A percentile compares a stretch with the other conserved stretches of the same genome.
These are phyloP conservation scores for Boletus bicolor DNA, from an alignment of 768 basidiomycete species.

Conservation along the genomic window DNA sequence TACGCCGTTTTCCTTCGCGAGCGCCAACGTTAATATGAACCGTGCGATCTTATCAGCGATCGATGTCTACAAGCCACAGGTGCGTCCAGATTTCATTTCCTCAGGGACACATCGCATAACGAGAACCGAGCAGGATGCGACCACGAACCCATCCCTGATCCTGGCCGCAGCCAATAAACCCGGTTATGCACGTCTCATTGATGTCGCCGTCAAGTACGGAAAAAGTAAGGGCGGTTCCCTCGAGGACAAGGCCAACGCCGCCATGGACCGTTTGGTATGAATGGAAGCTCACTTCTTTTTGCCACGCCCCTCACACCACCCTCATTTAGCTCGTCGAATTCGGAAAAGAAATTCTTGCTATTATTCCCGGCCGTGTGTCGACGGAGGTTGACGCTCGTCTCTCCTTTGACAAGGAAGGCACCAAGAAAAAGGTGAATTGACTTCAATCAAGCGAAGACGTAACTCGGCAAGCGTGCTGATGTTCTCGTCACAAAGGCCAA, in stretches of 20 bases:
- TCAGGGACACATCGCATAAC: conserved; percentile 5
- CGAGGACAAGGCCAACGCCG: conserved; percentile 72
- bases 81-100: conserved; percentile 29
- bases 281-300: conserved; percentile 12
- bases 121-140: conserved; percentile 69
- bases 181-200: conserved; percentile 78
- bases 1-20: conserved; percentile 1
- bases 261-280: conserved; percentile 85
- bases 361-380: conserved; percentile 98
- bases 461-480: conserved; percentile 17
- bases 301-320: conserved; percentile 13
- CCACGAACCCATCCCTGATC: conserved; percentile 96
- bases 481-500: conserved; percentile 48
- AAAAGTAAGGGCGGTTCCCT: conserved; percentile 79
- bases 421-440: conserved; percentile 73
- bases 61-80: conserved; percentile 94
- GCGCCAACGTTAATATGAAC: conserved; percentile 26
- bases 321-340: conserved; percentile 85
- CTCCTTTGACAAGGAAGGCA: conserved; percentile 92
- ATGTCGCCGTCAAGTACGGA: conserved; percentile 67
- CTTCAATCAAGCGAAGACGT: conserved; percentile 19
- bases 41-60: conserved; percentile 57
- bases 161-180: conserved; percentile 90
- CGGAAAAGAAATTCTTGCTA: conserved; percentile 89
- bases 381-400: conserved; percentile 98